Conservation (phyloP, 768 basidiomycete species). For the Lentinula edodes region DNA sequence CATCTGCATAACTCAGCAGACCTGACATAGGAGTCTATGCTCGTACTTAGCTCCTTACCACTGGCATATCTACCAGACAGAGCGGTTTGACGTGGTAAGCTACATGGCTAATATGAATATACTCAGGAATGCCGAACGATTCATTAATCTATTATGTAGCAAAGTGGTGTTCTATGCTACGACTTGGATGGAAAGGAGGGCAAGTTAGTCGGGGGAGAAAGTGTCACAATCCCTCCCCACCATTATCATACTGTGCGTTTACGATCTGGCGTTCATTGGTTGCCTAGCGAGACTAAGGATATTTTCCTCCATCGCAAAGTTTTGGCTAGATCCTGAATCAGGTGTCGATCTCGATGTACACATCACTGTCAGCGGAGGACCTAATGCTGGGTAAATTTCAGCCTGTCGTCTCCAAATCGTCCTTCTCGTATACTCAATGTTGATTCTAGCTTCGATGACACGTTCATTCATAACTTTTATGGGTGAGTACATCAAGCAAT, state of each 20-base stretch:
- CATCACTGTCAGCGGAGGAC: conserved; percentile 20
- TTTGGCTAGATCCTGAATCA: conserved; percentile 19
- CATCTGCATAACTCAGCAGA: not conserved
- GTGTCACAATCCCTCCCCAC: conserved; percentile 15
- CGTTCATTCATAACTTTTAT: conserved; percentile 21
- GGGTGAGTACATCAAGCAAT: conserved; percentile 14
- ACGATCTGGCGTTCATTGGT: not conserved
- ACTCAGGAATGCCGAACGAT: not conserved
- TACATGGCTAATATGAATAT: not conserved
- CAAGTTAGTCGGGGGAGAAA: conserved; percentile 18
- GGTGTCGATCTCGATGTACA: conserved; percentile 19
- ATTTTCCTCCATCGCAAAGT: conserved; percentile 6
- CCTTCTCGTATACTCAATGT: too few species aligned
- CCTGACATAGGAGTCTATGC: not conserved
- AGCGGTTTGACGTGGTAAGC: conserved; percentile 18
- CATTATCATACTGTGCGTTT: conserved; percentile 17
- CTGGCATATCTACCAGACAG: conserved; percentile 22
- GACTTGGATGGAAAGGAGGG: conserved; percentile 18
- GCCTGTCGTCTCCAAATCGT: not conserved
- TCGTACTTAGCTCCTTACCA: conserved; percentile 18
- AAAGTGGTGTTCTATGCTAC: conserved; percentile 20
- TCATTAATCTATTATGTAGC: not conserved
- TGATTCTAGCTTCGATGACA: conserved; percentile 17
- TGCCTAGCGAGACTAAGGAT: not conserved
- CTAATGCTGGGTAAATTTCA: conserved; percentile 14